A percentile compares a stretch with the other conserved stretches of the same genome.
Conservation (phyloP, 257 asterid species). For the Euphrasia confusa region DNA sequence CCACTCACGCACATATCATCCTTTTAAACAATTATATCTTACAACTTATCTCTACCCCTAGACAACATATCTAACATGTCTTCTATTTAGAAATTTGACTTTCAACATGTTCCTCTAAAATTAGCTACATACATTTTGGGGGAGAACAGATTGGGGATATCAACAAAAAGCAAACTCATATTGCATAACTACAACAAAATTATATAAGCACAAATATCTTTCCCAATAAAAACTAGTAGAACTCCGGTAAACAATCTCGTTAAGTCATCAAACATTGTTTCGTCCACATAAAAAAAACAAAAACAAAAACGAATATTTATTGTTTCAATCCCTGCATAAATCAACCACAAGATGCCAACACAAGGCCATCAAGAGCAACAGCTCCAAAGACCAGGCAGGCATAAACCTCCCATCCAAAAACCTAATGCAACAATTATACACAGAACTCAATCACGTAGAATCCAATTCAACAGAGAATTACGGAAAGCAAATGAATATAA, state of each 20-base stretch:
- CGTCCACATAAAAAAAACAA: background rate
- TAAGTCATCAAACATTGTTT: background rate
- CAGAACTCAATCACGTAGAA: conserved; percentile 18
- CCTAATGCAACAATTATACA: conserved; percentile 6
- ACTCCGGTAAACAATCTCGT: background rate
- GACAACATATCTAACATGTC: too few species aligned
- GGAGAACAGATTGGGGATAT: conserved; percentile 10
- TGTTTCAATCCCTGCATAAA: conserved; percentile 6
- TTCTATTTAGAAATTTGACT: background rate
- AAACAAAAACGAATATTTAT: too few species aligned
- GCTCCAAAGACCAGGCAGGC: conserved; percentile 16
- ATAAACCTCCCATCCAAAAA: background rate
- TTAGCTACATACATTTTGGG: conserved; percentile 1
- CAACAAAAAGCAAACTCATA: background rate
- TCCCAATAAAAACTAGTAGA: too few species aligned
- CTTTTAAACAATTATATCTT: conserved; percentile 10
- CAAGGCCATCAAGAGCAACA: background rate
- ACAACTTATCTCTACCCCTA: background rate
- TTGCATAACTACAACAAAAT: background rate
- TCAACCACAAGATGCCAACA: conserved; percentile 6
- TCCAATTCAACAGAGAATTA: conserved; percentile 10
- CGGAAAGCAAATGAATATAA: background rate
- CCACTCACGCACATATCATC: background rate
- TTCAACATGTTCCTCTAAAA: background rate
- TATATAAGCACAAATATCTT: background rate